Evolutionary conservation across 495 filamentous ascomycete species (phyloP).

Genomic region (Penicillium turbatum): DNA sequence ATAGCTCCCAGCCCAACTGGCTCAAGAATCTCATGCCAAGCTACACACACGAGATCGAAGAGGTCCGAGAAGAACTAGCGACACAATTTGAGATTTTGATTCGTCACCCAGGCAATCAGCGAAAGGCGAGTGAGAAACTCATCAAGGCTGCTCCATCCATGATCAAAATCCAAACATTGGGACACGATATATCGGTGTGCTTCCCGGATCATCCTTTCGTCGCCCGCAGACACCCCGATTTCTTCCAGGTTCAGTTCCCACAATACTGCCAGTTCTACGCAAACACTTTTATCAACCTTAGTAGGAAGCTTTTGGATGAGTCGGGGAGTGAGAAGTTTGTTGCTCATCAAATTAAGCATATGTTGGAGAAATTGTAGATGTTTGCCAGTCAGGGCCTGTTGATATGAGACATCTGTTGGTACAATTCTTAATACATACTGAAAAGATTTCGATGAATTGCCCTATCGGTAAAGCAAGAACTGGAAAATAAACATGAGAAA

Average conservation of each 20-base stretch:
- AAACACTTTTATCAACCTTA: not conserved
- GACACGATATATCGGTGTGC: not conserved
- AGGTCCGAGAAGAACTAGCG: not conserved
- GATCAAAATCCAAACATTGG: not conserved
- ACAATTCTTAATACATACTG: no score
- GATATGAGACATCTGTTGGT: no score
- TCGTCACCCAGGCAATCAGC: not conserved
- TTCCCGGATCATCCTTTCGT: not conserved
- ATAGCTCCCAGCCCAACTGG: not conserved
- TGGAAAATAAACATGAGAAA: no score
- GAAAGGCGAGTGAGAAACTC: not conserved
- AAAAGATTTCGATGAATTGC: no score
- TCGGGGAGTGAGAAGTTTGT: not conserved
- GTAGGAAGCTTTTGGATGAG: not conserved
- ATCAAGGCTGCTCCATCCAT: not conserved
- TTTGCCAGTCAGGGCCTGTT: no score
- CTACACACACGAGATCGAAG: not conserved
- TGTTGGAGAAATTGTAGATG: not conserved
- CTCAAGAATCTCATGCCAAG: not conserved
- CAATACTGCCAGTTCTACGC: not conserved
- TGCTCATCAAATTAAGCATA: not conserved
- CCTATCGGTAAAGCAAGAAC: no score
- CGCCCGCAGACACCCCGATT: no score
- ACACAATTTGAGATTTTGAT: not conserved
- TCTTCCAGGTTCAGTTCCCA: not conserved